Evolutionary conservation across 805 yeast genomes (phyloP).

Genomic region (Saturnispora sanitii): DNA sequence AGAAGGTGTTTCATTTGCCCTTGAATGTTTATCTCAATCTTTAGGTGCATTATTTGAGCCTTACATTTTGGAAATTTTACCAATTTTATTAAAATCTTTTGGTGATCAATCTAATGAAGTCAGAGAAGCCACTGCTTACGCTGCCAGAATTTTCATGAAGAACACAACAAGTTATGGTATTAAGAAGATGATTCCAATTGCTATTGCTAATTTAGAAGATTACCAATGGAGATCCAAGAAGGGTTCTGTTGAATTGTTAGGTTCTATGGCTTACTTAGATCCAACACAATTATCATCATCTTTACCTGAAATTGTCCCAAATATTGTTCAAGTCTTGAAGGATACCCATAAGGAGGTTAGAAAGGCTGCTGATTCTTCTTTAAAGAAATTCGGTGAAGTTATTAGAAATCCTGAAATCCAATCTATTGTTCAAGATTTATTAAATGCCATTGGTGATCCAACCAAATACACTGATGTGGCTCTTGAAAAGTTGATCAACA

Average conservation of each 20-base stretch:
- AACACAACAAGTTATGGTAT: conserved; percentile 89
- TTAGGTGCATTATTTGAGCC: conserved; percentile 84
- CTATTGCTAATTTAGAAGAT: conserved; percentile 76
- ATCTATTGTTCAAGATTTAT: conserved; percentile 72
- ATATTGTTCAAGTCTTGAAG: conserved; percentile 86
- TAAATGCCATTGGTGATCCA: conserved; percentile 94
- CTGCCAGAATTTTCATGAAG: conserved; percentile 83
- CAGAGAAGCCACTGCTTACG: conserved; percentile 77
- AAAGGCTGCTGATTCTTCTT: conserved; percentile 82
- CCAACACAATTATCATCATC: conserved; percentile 90
- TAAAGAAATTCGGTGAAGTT: conserved; percentile 91
- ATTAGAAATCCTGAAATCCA: conserved; percentile 96
- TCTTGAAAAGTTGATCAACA: conserved; percentile 71
- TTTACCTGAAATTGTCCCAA: conserved; percentile 85
- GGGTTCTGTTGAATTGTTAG: conserved; percentile 92
- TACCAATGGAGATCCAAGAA: conserved; percentile 93
- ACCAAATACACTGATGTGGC: conserved; percentile 84
- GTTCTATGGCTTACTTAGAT: conserved; percentile 96
- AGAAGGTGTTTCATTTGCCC: conserved; percentile 80
- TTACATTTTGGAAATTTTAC: conserved; percentile 80
- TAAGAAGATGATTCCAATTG: conserved; percentile 81
- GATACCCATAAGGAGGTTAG: conserved; percentile 97
- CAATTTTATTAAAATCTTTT: conserved; percentile 64
- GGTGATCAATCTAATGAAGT: conserved; percentile 86
- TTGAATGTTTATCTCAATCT: conserved; percentile 72